Base-by-base conservation (phyloP, 2,329 filamentous ascomycete genomes). In the Alternaria conjuncta region DNA sequence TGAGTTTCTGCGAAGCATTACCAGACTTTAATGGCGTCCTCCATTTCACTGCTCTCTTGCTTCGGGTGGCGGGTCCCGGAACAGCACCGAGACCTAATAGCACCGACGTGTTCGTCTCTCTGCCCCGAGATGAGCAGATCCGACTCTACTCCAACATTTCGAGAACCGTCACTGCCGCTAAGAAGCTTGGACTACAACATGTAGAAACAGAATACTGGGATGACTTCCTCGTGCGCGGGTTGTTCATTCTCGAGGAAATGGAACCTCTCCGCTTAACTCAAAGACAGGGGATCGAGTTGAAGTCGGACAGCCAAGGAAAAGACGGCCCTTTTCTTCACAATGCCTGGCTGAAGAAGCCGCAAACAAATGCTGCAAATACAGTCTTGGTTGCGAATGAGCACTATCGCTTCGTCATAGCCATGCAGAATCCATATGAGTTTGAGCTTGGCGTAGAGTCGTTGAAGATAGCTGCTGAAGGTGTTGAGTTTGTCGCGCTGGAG, bases 371-470 rank as follows among this genome's bases (percentile, higher is more conserved):
- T 2, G 83, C 87, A 12, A 89, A 94, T 62, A 86, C 86, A 61
- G 86, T 93, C 1, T 84, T 97, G 28, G 92, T 98, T 20, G 89
- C 92, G 5, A 90, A 89, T 15, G 94, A 98, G 78, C 82, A 87
- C 61, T 90, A 92, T 3, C 89, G 87, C 5, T 97, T 97, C 79
- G 87, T 88, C 70, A 86, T 98, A 28, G 94, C 92, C 2, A 83
- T 99, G 18, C 96, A 98, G 75, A 99, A 99, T 71, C 93, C 94
- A 0, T 97, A 94, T 71, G 95, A 98, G 64, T 91, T 98, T 68
- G 93, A 97, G 65, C 83, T 99, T 5, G 93, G 97, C 58, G 89
- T 99, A 32, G 94, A 98, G 76, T 90, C 88, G 57, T 86, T 99
- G 47, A 86, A 85, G 25, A 83, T 99, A 7, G 89, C 93, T 65